A percentile compares a stretch with the other conserved stretches of the same genome.
phyloP scores from a whole-genome alignment of 768 basidiomycete genomes.

The Trametes meyenii region DNA sequence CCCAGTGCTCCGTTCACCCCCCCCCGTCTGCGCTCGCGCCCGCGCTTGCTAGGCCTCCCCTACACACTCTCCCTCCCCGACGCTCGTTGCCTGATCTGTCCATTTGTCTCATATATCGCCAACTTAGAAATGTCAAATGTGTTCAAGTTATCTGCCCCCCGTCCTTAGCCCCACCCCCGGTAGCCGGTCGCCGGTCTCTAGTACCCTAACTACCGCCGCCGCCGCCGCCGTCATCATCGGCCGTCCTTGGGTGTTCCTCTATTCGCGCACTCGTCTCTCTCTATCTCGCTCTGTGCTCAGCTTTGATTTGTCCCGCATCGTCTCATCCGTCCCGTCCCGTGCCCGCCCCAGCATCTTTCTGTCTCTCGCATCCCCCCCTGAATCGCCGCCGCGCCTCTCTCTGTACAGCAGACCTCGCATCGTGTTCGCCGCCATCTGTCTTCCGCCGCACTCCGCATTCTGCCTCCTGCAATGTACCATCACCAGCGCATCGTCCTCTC shows the following conservation, averaged over 20 bases:
- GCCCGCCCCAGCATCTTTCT: background rate
- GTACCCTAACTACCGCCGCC: too few species aligned
- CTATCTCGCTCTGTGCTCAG: conserved; percentile 12
- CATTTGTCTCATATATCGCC: conserved; percentile 23
- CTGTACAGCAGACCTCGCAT: background rate
- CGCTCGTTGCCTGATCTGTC: conserved; percentile 27
- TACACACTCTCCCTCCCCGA: conserved; percentile 22
- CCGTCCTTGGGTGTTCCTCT: background rate
- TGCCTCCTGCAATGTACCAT: conserved; percentile 16
- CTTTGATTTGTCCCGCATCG: background rate
- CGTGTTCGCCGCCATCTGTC: conserved; percentile 1
- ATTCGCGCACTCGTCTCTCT: conserved; percentile 9
- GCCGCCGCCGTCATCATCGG: too few species aligned
- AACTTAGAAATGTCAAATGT: conserved; percentile 24
- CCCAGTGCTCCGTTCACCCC: conserved; percentile 5
- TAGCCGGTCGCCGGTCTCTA: background rate
- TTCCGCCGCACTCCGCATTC: background rate
- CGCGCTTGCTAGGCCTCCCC: background rate
- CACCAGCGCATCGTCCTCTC: conserved; percentile 5
- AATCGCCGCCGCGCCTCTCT: background rate
- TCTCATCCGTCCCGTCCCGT: background rate
- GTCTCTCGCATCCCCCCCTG: background rate
- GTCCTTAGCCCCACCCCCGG: background rate
- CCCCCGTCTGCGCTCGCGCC: background rate
- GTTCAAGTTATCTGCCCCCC: background rate